These are phyloP conservation scores for Russula sp. DNA, from an alignment of 768 basidiomycete genomes.

Conservation along the genomic window DNA sequence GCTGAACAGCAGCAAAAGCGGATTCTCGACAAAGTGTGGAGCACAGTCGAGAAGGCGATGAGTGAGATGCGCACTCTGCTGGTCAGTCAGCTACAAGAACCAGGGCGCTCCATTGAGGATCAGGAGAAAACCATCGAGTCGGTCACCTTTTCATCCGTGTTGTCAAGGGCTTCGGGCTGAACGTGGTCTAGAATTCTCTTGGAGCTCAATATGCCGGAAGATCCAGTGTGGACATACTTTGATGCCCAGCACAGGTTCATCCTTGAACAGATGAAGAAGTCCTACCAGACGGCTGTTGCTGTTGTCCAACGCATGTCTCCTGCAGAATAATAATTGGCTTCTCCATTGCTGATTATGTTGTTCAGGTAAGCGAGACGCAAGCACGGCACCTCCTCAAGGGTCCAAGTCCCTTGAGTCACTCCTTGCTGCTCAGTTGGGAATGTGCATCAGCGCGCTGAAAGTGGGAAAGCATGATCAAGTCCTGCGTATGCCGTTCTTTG, in stretches of 20 bases:
- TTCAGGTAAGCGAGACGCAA: conserved; percentile 43
- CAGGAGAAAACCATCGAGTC: conserved; percentile 97
- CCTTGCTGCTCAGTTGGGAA: conserved; percentile 51
- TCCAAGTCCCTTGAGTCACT: conserved; percentile 36
- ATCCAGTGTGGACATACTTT: conserved; percentile 94
- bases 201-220: conserved; percentile 79
- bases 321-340: neutral
- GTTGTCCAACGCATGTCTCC: conserved; percentile 42
- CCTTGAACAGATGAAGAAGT: conserved; percentile 62
- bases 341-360: conserved; percentile 1
- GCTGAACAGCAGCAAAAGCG: conserved; percentile 79
- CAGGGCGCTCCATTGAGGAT: conserved; percentile 75
- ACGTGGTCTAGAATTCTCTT: conserved; percentile 61
- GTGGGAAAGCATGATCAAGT: conserved; percentile 53
- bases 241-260: conserved; percentile 90
- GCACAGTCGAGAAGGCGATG: conserved; percentile 91
- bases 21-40: conserved; percentile 95
- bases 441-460: conserved; percentile 53
- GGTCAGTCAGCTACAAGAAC: conserved; percentile 72
- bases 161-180: neutral
- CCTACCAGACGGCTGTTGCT: conserved; percentile 46
- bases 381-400: conserved; percentile 30
- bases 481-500: conserved; percentile 41
- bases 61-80: conserved; percentile 79
- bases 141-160: conserved; percentile 24